Percentiles rank a stretch among this genome's conserved stretches.
phyloP scores from a whole-genome alignment of 2,329 filamentous ascomycete species.

The Phaeosphaeria sp. region DNA sequence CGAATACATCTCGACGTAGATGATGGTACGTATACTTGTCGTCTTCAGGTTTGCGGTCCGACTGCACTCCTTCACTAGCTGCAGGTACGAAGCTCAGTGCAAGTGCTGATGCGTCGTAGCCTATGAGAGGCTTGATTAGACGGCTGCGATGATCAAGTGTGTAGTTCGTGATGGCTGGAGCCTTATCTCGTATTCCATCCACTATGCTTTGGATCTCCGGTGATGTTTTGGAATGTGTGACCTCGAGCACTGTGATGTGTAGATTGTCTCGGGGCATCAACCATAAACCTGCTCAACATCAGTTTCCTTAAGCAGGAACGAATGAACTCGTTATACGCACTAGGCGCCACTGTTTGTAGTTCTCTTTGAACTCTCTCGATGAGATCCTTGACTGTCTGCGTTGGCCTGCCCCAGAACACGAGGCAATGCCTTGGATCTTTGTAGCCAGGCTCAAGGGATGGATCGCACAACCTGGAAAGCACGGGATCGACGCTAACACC shows the following conservation, averaged over 20 bases:
- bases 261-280: slow-evolving; percentile 79
- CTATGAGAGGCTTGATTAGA: slow-evolving; percentile 81
- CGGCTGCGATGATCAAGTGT: slow-evolving; percentile 72
- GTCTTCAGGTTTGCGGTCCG: slow-evolving; percentile 51
- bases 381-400: slow-evolving; percentile 71
- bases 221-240: slow-evolving; percentile 78
- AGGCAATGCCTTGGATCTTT: slow-evolving; percentile 80
- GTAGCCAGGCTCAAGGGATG: slow-evolving; percentile 70
- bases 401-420: slow-evolving; percentile 87
- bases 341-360: slow-evolving; percentile 69
- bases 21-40: slow-evolving; percentile 89
- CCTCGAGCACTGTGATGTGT: slow-evolving; percentile 85
- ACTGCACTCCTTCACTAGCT: slow-evolving; percentile 60
- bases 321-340: slow-evolving; percentile 57
- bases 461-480: slow-evolving; percentile 71
- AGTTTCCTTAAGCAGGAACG: slow-evolving; percentile 3
- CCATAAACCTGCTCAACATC: slow-evolving; percentile 70
- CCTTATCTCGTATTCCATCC: slow-evolving; percentile 59
- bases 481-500: slow-evolving; percentile 79
- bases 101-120: slow-evolving; percentile 83
- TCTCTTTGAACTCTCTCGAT: slow-evolving; percentile 72
- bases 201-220: slow-evolving; percentile 71
- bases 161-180: slow-evolving; percentile 69
- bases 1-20: slow-evolving; percentile 78
- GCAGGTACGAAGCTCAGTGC: slow-evolving; percentile 88